Conservation (phyloP, 2,329 filamentous ascomycete genomes). For the Anthostomella pinea region DNA sequence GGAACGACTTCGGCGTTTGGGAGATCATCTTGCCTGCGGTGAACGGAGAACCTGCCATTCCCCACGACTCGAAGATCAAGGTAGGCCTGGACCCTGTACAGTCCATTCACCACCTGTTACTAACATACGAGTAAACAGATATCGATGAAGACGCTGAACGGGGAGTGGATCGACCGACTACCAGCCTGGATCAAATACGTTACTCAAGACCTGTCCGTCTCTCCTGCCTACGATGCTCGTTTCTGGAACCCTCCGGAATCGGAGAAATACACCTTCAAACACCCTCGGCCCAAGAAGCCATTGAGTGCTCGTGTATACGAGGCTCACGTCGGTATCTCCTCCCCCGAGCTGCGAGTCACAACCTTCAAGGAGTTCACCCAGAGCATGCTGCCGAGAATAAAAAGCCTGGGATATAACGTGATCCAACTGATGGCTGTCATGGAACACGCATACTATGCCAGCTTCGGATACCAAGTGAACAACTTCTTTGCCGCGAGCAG, state of each 20-base stretch:
- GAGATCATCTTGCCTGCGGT: slow-evolving; percentile 73
- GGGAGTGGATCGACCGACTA: slow-evolving; percentile 80
- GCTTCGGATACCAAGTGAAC: slow-evolving; percentile 98
- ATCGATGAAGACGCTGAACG: slow-evolving; percentile 74
- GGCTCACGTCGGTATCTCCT: slow-evolving; percentile 97
- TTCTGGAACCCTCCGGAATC: slow-evolving; percentile 90
- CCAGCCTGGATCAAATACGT: slow-evolving; percentile 98
- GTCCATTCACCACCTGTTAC: neutral
- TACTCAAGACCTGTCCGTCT: slow-evolving; percentile 86
- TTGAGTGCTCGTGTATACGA: slow-evolving; percentile 90
- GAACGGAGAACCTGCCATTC: slow-evolving; percentile 73
- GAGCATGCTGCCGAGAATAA: slow-evolving; percentile 88
- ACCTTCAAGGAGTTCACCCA: slow-evolving; percentile 97
- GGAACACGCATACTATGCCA: slow-evolving; percentile 99
- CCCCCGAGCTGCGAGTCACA: slow-evolving; percentile 80
- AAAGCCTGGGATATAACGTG: slow-evolving; percentile 88
- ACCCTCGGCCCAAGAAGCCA: slow-evolving; percentile 78
- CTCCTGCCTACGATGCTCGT: slow-evolving; percentile 87
- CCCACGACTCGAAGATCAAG: slow-evolving; percentile 96
- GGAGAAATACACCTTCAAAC: slow-evolving; percentile 81
- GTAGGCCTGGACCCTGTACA: no score
- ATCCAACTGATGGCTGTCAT: slow-evolving; percentile 99
- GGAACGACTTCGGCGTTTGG: slow-evolving; percentile 81
- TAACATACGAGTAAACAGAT: slow-evolving; percentile 53
- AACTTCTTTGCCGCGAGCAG: slow-evolving; percentile 98